Conservation (phyloP, 257 asterid species). For the Eucommia ulmoides region DNA sequence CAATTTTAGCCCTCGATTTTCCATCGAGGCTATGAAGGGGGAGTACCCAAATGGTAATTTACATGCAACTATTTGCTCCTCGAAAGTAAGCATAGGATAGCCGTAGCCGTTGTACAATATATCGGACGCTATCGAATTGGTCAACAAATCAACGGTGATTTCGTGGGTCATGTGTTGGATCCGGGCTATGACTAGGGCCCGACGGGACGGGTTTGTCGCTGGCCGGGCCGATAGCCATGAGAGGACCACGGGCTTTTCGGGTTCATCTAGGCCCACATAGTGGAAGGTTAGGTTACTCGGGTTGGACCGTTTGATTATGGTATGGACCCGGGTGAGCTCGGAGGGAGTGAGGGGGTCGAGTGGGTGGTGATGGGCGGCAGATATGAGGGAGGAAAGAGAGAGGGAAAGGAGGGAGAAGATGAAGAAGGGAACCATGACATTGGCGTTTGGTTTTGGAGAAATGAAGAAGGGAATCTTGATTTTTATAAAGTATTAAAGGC, state of each 20-base stretch:
- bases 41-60: constrained; percentile 22
- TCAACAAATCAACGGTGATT: constrained; percentile 29
- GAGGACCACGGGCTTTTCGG: constrained; percentile 26
- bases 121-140: constrained; percentile 17
- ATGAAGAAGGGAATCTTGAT: too few species aligned
- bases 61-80: constrained; percentile 31
- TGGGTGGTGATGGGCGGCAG: constrained; percentile 23
- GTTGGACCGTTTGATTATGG: constrained; percentile 19
- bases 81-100: constrained; percentile 28
- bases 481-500: too few species aligned
- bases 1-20: constrained; percentile 39
- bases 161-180: constrained; percentile 24
- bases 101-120: constrained; percentile 38
- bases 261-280: constrained; percentile 62
- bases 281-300: constrained; percentile 22
- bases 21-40: constrained; percentile 38
- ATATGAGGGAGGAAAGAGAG: constrained; percentile 4
- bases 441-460: too few species aligned
- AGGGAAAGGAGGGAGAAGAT: constrained; percentile 10
- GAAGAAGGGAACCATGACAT: too few species aligned
- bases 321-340: constrained; percentile 36
- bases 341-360: constrained; percentile 38
- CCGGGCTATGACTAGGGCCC: constrained; percentile 36
- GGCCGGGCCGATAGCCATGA: constrained; percentile 13
- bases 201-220: constrained; percentile 20